phyloP scores from a whole-genome alignment of 352 stramenopile genomes.

The Phytophthora hybrid region DNA sequence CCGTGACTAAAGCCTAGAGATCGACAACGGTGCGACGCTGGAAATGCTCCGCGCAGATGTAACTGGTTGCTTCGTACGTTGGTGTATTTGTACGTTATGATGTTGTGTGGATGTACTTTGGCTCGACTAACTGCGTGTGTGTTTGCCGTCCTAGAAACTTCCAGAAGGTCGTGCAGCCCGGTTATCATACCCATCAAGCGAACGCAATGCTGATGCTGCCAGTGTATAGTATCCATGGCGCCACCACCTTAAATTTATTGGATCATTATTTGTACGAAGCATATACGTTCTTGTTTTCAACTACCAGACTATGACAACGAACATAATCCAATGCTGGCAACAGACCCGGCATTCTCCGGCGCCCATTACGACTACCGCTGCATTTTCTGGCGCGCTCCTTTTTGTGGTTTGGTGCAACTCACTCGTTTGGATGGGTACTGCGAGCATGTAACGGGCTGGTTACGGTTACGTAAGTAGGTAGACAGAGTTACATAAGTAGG shows the following conservation, averaged over 20 bases:
- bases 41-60: conserved; percentile 88
- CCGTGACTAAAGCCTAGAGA: conserved; percentile 42
- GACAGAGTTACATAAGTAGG: too few relatives aligned
- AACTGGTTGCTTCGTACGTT: conserved; percentile 74
- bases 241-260: conserved; percentile 91
- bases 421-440: conserved; percentile 85
- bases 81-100: not conserved
- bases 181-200: conserved; percentile 65
- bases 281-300: conserved; percentile 89
- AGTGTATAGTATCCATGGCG: conserved; percentile 39
- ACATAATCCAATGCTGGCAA: conserved; percentile 38
- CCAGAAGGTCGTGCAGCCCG: conserved; percentile 75
- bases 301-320: conserved; percentile 66
- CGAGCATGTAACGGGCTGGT: too few relatives aligned
- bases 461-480: too few relatives aligned
- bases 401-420: conserved; percentile 82
- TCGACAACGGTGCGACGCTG: conserved; percentile 75
- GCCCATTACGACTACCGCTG: conserved; percentile 33
- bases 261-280: conserved; percentile 85
- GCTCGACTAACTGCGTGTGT: too few relatives aligned
- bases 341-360: conserved; percentile 21
- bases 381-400: conserved; percentile 73
- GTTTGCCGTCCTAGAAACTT: not conserved
- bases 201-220: conserved; percentile 84
- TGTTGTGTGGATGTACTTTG: too few relatives aligned